Evolutionary conservation across 1,284 basidiomycete genomes (phyloP).

Genomic region (Chalciporus sp.): DNA sequence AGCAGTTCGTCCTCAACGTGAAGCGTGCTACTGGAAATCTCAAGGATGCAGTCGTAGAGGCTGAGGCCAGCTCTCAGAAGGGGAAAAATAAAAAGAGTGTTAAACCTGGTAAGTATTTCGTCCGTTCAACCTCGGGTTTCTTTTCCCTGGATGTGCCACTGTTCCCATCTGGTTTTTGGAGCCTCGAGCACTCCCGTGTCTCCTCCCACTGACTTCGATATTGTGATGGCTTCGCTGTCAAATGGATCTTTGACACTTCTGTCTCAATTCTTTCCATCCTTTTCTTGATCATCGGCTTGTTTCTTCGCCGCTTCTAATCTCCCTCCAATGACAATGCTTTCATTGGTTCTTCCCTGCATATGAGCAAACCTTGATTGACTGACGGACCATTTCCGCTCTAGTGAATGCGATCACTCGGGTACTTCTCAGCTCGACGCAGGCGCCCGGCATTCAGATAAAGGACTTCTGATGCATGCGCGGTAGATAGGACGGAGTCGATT

Average conservation of each 20-base stretch:
- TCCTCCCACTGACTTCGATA: background rate
- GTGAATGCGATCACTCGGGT: slow-evolving; percentile 75
- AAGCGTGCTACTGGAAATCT: slow-evolving; percentile 74
- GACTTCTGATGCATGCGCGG: slow-evolving; percentile 26
- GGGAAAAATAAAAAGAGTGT: slow-evolving; percentile 41
- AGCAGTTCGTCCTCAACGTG: slow-evolving; percentile 78
- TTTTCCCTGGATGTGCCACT: background rate
- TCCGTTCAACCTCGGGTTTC: background rate
- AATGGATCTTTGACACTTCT: background rate
- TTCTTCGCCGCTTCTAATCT: slow-evolving; percentile 3
- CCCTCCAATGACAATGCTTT: slow-evolving; percentile 14
- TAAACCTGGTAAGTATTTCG: slow-evolving; percentile 41
- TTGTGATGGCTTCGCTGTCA: background rate
- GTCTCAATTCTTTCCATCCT: background rate
- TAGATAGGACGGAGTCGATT: background rate
- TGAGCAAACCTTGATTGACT: slow-evolving; percentile 8
- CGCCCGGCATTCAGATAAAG: slow-evolving; percentile 78
- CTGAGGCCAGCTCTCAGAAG: slow-evolving; percentile 34
- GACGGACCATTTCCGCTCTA: slow-evolving; percentile 32
- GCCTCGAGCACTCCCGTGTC: slow-evolving; percentile 2
- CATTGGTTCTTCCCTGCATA: slow-evolving; percentile 4
- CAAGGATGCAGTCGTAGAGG: slow-evolving; percentile 41
- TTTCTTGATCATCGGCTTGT: background rate
- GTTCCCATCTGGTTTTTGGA: background rate
- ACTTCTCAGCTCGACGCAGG: slow-evolving; percentile 82